These are phyloP conservation scores for Microdochium bolleyi DNA, from an alignment of 2,329 filamentous ascomycete species.

Conservation along the genomic window DNA sequence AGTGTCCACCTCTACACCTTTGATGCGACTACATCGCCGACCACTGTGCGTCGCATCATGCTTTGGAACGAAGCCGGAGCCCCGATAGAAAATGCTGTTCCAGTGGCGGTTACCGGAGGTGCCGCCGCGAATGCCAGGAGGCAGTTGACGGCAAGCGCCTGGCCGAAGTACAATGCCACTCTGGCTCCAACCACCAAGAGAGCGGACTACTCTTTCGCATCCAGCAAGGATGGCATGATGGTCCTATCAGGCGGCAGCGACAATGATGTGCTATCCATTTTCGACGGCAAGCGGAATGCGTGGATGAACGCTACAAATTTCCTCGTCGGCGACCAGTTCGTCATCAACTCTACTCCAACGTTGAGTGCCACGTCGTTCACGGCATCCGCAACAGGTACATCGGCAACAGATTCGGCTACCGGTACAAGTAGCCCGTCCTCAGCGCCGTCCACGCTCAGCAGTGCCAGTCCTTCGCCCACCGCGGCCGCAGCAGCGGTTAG, in stretches of 20 bases:
- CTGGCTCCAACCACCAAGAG: constrained; percentile 59
- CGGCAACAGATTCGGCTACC: constrained; percentile 14
- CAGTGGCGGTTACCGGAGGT: constrained; percentile 20
- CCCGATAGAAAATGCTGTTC: constrained; percentile 36
- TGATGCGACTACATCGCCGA: constrained; percentile 66
- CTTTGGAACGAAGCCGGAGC: constrained; percentile 54
- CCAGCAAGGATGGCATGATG: constrained; percentile 56
- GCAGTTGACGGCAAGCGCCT: constrained; percentile 48
- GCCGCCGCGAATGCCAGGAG: constrained; percentile 20
- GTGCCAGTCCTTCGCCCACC: constrained; percentile 14
- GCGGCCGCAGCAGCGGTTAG: constrained; percentile 7
- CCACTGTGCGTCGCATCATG: constrained; percentile 62
- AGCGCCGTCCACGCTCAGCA: constrained; percentile 15
- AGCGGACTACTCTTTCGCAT: constrained; percentile 64
- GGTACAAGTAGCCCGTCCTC: constrained; percentile 17
- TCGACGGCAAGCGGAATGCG: constrained; percentile 64
- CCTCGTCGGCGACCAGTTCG: constrained; percentile 38
- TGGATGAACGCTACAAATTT: constrained; percentile 68
- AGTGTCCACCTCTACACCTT: constrained; percentile 76
- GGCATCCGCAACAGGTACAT: constrained; percentile 8
- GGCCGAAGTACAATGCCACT: constrained; percentile 73
- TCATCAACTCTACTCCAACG: constrained; percentile 20
- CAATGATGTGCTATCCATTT: constrained; percentile 64
- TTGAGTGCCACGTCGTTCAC: constrained; percentile 19
- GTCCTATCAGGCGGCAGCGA: constrained; percentile 71